These are phyloP conservation scores for Hypsizygus ulmarius DNA, from an alignment of 1,284 basidiomycete species.

Conservation along the genomic window DNA sequence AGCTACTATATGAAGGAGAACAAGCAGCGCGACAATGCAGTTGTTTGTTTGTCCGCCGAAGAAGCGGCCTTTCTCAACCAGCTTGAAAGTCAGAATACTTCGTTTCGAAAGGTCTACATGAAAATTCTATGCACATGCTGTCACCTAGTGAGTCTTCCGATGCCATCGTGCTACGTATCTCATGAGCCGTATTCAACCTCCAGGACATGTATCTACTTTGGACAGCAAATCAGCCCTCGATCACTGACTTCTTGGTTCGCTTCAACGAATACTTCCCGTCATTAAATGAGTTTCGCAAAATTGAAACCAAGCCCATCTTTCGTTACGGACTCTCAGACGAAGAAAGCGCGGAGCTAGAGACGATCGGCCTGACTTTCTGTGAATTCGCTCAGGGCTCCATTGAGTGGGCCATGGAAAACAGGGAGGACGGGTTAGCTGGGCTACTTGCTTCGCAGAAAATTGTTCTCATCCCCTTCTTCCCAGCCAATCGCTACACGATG, in stretches of 20 bases:
- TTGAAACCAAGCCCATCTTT: conserved; percentile 28
- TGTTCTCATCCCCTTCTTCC: background rate
- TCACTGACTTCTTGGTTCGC: conserved; percentile 32
- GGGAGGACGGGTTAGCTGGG: conserved; percentile 21
- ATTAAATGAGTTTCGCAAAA: conserved; percentile 22
- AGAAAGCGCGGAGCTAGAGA: conserved; percentile 25
- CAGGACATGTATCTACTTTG: conserved; percentile 41
- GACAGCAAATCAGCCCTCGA: conserved; percentile 27
- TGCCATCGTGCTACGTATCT: background rate
- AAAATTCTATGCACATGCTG: conserved; percentile 30
- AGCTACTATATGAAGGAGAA: conserved; percentile 28
- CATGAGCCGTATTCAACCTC: background rate
- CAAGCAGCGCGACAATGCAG: conserved; percentile 16
- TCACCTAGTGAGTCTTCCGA: conserved; percentile 22
- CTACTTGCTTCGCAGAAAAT: background rate
- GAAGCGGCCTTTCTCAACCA: conserved; percentile 20
- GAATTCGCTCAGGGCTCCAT: conserved; percentile 22
- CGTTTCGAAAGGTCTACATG: conserved; percentile 34
- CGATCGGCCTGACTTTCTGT: conserved; percentile 23
- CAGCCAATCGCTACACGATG: conserved; percentile 14
- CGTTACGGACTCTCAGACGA: conserved; percentile 30
- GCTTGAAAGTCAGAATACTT: conserved; percentile 14
- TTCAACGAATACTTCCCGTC: conserved; percentile 44
- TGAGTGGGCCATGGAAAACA: conserved; percentile 27
- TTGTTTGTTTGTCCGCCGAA: conserved; percentile 16